Evolutionary conservation across 441 rosid genomes (phyloP), one percentile per base, ranked within the genome.

Genomic region (Populus hybrid): DNA sequence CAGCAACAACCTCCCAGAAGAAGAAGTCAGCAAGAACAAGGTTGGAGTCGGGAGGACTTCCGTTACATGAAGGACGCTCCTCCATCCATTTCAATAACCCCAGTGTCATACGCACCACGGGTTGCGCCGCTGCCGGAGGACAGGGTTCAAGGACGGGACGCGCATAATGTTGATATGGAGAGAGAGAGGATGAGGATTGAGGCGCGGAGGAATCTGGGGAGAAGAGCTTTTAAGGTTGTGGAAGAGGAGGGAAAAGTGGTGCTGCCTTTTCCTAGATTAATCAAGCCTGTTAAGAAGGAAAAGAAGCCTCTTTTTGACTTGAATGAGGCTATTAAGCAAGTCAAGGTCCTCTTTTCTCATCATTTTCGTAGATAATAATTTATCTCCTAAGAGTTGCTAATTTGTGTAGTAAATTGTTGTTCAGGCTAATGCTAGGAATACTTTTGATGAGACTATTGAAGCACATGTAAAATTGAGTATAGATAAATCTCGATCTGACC

Each of bases 81-180:
- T 12, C 20, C 57, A 46, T 14, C 57, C 20, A 12, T 46, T 7
- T 78, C 87, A 8, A 85, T 91, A 59, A 50, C 89, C 35, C 90
- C 95, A 9, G 91, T 92, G 10, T 93, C 98, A 2, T 94, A 93
- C 74, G 88, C 93, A 14, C n/a, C 84, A 11, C 92, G 97, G 1
- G 95, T 91, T 20, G 98, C 96, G 32, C 97, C 98, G 12, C 90
- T 96, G 1, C 98, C 99, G 4, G 98, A 94, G 81, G 90, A 87
- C 75, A 89, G 84, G 61, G 81, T 35, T 3, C 38, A 32, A 70
- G 76, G 57, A 20, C 12, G 12, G 24, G 59, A 3, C 20, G 12
- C 57, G 0, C 57, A 46, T 0, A 40, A 40, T 10, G 84, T 76
- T 75, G 90, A 84, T 83, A 83, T 71, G 84, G 85, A 82, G 84